These are phyloP conservation scores for Pugionium dolabratum DNA, from an alignment of 345 rosid genomes.

Conservation along the genomic window DNA sequence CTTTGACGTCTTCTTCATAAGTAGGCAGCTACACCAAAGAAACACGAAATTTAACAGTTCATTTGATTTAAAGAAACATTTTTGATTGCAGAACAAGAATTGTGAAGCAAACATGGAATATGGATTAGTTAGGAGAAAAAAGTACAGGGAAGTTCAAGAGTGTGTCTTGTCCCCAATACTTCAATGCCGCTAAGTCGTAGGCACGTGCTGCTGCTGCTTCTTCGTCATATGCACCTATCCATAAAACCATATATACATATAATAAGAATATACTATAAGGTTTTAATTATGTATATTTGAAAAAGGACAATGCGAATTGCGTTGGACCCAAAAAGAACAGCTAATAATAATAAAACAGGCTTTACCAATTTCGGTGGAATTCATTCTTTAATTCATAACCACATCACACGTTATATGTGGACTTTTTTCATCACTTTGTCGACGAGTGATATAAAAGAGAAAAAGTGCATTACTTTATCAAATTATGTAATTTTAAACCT, in stretches of 20 bases:
- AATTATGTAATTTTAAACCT: not conserved
- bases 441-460: not conserved
- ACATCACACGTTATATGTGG: not conserved
- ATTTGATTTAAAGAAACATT: no score
- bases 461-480: slow-evolving; percentile 3
- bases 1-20: slow-evolving; percentile 64
- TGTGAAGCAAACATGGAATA: no score
- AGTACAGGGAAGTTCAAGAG: slow-evolving; percentile 84
- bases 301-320: slow-evolving; percentile 3
- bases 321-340: slow-evolving; percentile 25
- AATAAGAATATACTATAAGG: not conserved
- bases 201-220: slow-evolving; percentile 96
- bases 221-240: slow-evolving; percentile 85
- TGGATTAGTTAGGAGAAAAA: slow-evolving; percentile 1
- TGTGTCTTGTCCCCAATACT: slow-evolving; percentile 88
- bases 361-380: slow-evolving; percentile 38
- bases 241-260: slow-evolving; percentile 13
- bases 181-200: slow-evolving; percentile 93
- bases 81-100: no score
- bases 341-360: not conserved
- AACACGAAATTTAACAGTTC: no score
- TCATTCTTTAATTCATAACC: slow-evolving; percentile 29
- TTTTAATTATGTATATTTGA: not conserved
- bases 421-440: slow-evolving; percentile 35
- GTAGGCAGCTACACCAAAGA: slow-evolving; percentile 44